Conservation (phyloP, 345 rosid species). For the Eucalyptus virginea region DNA sequence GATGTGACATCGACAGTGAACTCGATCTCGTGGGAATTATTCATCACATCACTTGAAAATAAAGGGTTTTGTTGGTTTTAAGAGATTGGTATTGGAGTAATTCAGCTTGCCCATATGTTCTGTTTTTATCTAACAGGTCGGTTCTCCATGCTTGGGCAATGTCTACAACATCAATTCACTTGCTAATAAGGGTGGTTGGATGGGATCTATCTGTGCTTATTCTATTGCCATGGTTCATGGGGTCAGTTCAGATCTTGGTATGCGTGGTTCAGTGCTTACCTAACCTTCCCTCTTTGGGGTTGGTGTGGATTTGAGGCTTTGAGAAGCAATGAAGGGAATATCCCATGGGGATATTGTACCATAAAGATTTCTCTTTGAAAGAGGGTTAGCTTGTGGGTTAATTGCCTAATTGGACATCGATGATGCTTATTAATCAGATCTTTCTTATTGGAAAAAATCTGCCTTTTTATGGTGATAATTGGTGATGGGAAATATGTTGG, state of each 20-base stretch:
- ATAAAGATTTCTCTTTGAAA: neutral
- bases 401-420: neutral
- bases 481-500: neutral
- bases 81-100: accelerated
- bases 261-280: neutral
- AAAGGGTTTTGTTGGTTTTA: neutral
- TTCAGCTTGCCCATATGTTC: neutral
- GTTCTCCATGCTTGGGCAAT: neutral
- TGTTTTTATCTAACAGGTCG: neutral
- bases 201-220: neutral
- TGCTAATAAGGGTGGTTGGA: neutral
- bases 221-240: neutral
- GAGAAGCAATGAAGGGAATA: neutral
- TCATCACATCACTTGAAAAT: accelerated
- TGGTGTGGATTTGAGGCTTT: neutral
- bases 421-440: neutral
- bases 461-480: neutral
- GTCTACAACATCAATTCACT: neutral
- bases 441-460: neutral
- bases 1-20: accelerated
- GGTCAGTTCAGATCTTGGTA: neutral
- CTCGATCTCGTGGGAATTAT: accelerated
- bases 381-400: neutral
- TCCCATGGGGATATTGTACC: neutral
- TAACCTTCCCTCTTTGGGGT: neutral